Base-by-base conservation (phyloP, 768 basidiomycete genomes). In the Coprinopsis marcescibilis region DNA sequence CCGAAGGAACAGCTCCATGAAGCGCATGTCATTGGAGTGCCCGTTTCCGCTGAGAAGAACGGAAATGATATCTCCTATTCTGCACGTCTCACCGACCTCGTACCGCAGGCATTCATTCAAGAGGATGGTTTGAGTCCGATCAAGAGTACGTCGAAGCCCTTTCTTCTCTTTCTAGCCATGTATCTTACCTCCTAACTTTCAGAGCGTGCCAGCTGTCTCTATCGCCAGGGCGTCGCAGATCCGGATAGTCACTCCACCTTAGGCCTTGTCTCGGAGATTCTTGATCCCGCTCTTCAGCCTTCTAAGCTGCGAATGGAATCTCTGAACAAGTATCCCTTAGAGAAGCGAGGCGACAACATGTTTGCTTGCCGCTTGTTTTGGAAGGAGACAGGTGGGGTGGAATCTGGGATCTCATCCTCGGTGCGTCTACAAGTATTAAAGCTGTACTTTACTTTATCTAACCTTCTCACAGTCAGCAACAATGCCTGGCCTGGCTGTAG, bases 241-340 rank as follows among this genome's bases (percentile, higher is more conserved):
- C 27, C 42, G 7, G 11, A 43, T 32, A 43, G 42, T 29, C 42
- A 32, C 25, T 43, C 42, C 6, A 32, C n/a, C 27, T 19, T 43
- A 14, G 42, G 42, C 6, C 27, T 29, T 13, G 4, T 43, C 10
- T 6, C 27, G 12, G 25, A 43, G 12, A n/a, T 43, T 15, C 26
- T 43, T 13, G 42, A 43, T 19, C 42, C 42, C 19, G n/a, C 10
- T 19, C 25, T 24, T 29, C 42, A 29, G 11, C 42, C 42, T 7
- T 11, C 6, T 13, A 8, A 10, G 5, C 42, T 43, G 7, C 15
- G 14, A 23, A 15, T 43, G 2, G 42, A 43, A 7, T 6, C 10
- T 7, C 25, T 43, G 13, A 43, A 43, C 42, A 27, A 32, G 17
- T 43, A 43, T 29, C 24, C 24, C 7, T 29, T 43, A 13, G 42